Evolutionary conservation across 108 stramenopile genomes (phyloP).

Genomic region (Conticribra guillardii): DNA sequence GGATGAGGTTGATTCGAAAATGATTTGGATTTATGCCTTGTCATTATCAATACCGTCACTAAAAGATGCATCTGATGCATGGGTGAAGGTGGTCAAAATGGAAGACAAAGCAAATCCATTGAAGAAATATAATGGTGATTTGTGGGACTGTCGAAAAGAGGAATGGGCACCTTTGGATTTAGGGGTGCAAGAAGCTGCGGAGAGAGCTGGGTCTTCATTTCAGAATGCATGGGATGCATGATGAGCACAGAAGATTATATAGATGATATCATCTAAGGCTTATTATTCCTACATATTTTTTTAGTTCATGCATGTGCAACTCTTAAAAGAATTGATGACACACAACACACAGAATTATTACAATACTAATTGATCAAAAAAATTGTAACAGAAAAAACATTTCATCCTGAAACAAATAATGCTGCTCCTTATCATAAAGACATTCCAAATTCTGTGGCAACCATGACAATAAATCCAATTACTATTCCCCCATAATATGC

Average conservation of each 20-base stretch:
- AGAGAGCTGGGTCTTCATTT: slow-evolving; percentile 58
- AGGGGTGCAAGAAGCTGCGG: slow-evolving; percentile 67
- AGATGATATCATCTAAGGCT: too few species aligned
- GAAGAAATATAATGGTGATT: slow-evolving; percentile 51
- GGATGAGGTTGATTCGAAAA: slow-evolving; percentile 70
- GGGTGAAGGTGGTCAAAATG: slow-evolving; percentile 58
- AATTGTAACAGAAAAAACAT: too few species aligned
- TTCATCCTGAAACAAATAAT: background rate
- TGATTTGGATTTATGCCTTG: slow-evolving; percentile 70
- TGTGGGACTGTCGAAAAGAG: slow-evolving; percentile 61
- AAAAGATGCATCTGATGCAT: slow-evolving; percentile 32
- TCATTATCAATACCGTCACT: slow-evolving; percentile 47
- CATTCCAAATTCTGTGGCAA: slow-evolving; percentile 60
- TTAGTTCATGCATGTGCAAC: too few species aligned
- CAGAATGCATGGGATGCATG: slow-evolving; percentile 65
- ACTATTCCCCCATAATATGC: slow-evolving; percentile 47
- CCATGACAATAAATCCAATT: slow-evolving; percentile 59
- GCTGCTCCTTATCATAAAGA: slow-evolving; percentile 23
- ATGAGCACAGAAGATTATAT: background rate
- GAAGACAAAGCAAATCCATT: slow-evolving; percentile 52
- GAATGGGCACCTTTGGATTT: slow-evolving; percentile 66
- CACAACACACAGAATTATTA: too few species aligned
- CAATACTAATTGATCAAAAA: too few species aligned
- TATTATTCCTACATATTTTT: too few species aligned
- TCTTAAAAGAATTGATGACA: too few species aligned